Conservation (phyloP, 1,284 basidiomycete species). For the Rhizoctonia solani region DNA sequence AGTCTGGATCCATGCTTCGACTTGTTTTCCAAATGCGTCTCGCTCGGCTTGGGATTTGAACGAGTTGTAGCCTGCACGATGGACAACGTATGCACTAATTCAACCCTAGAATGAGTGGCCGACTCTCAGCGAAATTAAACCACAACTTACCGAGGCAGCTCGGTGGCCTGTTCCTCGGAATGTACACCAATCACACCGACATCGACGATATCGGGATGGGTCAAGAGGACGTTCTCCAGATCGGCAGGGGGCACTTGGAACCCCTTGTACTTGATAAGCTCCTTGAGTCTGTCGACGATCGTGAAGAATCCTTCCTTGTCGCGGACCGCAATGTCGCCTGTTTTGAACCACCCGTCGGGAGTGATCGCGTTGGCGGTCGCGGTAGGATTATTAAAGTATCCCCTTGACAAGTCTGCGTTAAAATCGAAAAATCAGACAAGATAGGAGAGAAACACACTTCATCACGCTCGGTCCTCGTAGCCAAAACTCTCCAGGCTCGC, state of each 20-base stretch:
- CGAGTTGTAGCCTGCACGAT: conserved; percentile 39
- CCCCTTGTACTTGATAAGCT: conserved; percentile 83
- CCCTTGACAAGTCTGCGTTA: conserved; percentile 40
- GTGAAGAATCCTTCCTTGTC: conserved; percentile 67
- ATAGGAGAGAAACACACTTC: conserved; percentile 56
- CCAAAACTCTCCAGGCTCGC: conserved; percentile 79
- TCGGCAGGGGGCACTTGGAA: conserved; percentile 84
- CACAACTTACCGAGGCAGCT: conserved; percentile 65
- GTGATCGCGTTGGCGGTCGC: conserved; percentile 73
- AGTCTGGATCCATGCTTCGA: conserved; percentile 64
- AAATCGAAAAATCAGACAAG: background rate
- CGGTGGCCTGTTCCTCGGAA: conserved; percentile 65
- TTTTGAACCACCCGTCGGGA: conserved; percentile 79
- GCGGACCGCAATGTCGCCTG: conserved; percentile 71
- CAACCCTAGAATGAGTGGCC: background rate
- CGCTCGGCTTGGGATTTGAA: conserved; percentile 33
- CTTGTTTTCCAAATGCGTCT: conserved; percentile 51
- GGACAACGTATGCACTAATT: conserved; percentile 71
- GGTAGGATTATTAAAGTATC: conserved; percentile 61
- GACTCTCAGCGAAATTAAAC: background rate
- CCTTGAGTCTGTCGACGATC: conserved; percentile 75
- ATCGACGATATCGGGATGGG: conserved; percentile 72
- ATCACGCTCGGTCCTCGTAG: conserved; percentile 76
- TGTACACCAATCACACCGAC: conserved; percentile 74
- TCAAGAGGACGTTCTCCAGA: conserved; percentile 72